Evolutionary conservation across 2,329 filamentous ascomycete species (phyloP).

Genomic region (Phyllosticta capitalensis): DNA sequence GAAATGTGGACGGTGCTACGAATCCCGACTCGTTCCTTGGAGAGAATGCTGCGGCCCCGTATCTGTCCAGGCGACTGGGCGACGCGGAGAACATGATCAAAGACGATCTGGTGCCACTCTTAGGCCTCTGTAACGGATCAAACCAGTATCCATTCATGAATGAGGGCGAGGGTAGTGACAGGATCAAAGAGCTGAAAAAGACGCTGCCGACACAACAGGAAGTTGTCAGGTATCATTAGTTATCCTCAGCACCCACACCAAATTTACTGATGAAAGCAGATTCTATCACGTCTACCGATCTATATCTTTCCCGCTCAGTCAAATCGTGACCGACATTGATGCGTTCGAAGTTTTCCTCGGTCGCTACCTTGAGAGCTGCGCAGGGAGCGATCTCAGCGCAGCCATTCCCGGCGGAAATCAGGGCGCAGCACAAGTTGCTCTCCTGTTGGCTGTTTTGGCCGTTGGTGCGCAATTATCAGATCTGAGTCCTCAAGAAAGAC

Average conservation of each 20-base stretch:
- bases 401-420: neutral
- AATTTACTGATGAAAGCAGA: neutral
- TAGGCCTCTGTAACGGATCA: neutral
- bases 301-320: neutral
- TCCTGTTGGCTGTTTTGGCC: neutral
- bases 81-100: constrained; percentile 1
- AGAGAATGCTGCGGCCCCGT: constrained; percentile 1
- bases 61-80: neutral
- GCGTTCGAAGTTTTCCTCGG: neutral
- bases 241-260: neutral
- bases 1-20: neutral
- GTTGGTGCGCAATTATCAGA: constrained; percentile 3
- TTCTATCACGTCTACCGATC: constrained; percentile 2
- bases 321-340: neutral
- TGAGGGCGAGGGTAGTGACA: neutral
- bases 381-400: neutral
- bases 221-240: neutral
- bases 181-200: neutral
- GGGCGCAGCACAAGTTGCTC: neutral
- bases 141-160: constrained; percentile 8
- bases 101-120: neutral
- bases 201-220: neutral
- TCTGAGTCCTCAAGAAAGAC: neutral
- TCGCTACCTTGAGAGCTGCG: neutral
- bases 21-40: neutral